Evolutionary conservation across 495 filamentous ascomycete genomes (phyloP), one percentile per base, ranked within the genome.

Genomic region (Neurospora intermedia): DNA sequence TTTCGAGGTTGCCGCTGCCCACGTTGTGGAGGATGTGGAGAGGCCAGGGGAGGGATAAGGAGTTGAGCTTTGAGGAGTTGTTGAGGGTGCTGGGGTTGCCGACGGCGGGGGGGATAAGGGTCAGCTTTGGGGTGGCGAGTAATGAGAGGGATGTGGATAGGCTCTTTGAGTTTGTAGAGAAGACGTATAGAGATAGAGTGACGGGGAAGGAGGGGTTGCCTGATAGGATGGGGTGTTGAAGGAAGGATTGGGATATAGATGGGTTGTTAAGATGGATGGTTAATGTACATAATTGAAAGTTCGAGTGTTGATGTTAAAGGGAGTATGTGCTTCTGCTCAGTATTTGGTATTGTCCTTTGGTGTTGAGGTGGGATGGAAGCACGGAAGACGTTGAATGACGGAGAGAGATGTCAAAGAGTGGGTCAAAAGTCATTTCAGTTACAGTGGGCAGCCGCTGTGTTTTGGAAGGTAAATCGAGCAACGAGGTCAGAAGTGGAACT

Each of bases 61-160:
- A 23, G 71, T 13, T 54, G 9, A 48, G 42, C 6, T 69, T 38
- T 41, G 43, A 27, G 31, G 54, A 66, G 2, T 3, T 66, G 3
- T 0, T 35, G 2, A 45, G 20, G 11, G 35, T 18, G 0, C 35
- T 59, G 35, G n/a, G 39, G 20, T 35, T 59, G 45, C 62, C 18
- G 69, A 43, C 16, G 9, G 78, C 54, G 1, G 81, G 81, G 8
- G 80, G 78, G 9, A 71, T 81, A 1, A 69, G 81, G 4, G 77
- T 82, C 0, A 80, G 78, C 20, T 82, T 82, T 71, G 81, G 81
- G 4, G 20, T 79, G 7, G 81, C 75, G 18, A 80, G 78, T 6
- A 81, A 43, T 31, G 70, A 72, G 2, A 71, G 35, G 7, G 81
- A 82, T 59, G 75, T 82, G 6, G 78, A 81, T 15, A 66, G 45